Evolutionary conservation across 805 yeast species (phyloP).

Genomic region (Scheffersomyces coipomensis): DNA sequence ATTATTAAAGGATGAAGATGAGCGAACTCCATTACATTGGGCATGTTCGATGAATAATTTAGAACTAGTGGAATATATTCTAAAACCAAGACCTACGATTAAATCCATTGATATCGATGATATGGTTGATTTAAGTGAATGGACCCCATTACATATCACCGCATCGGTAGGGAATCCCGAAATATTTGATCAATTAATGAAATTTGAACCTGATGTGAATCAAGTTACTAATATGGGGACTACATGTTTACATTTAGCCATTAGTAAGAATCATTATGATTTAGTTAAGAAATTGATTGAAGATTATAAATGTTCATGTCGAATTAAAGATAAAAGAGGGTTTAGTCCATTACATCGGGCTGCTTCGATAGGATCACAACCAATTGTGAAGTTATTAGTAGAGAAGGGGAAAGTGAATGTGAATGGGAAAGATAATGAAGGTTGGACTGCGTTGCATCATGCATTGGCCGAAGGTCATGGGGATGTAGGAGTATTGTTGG

Average conservation of each 20-base stretch:
- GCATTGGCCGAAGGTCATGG: constrained; percentile 90
- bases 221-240: constrained; percentile 65
- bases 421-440: constrained; percentile 64
- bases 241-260: constrained; percentile 75
- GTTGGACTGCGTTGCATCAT: constrained; percentile 88
- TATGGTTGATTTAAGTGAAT: constrained; percentile 69
- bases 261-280: constrained; percentile 60
- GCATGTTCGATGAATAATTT: constrained; percentile 66
- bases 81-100: constrained; percentile 11
- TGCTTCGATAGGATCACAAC: constrained; percentile 67
- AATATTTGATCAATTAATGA: constrained; percentile 50
- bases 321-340: constrained; percentile 64
- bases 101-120: constrained; percentile 63
- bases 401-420: constrained; percentile 57
- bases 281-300: constrained; percentile 53
- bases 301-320: constrained; percentile 56
- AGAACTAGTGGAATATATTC: constrained; percentile 48
- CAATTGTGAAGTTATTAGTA: constrained; percentile 54
- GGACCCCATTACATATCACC: constrained; percentile 88
- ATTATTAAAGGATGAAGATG: constrained; percentile 60
- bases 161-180: constrained; percentile 66
- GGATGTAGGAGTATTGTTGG: constrained; percentile 64
- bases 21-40: constrained; percentile 85
- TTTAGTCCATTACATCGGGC: constrained; percentile 80
- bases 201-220: constrained; percentile 60